Evolutionary conservation across 2,329 filamentous ascomycete species (phyloP).

Genomic region (Stemphylium beticola): DNA sequence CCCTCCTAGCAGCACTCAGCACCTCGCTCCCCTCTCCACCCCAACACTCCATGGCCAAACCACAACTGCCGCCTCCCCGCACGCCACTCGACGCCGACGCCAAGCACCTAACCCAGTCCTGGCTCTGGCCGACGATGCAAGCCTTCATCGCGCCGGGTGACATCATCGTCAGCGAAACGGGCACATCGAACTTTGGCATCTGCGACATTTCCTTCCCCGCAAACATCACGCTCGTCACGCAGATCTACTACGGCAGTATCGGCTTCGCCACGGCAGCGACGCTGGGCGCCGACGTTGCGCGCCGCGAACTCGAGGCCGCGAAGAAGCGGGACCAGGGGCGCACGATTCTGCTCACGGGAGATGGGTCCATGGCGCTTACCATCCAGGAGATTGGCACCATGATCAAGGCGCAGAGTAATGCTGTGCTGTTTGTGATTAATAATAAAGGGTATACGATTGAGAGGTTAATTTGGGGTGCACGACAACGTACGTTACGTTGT

Average conservation of each 20-base stretch:
- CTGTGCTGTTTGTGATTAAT: conserved; percentile 53
- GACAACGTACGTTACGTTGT: conserved; percentile 31
- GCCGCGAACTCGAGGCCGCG: conserved; percentile 51
- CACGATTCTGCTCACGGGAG: conserved; percentile 66
- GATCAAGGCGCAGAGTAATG: conserved; percentile 52
- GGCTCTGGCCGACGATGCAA: conserved; percentile 52
- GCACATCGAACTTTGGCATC: conserved; percentile 50
- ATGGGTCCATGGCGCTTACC: conserved; percentile 70
- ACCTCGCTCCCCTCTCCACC: conserved; percentile 28
- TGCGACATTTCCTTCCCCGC: conserved; percentile 42
- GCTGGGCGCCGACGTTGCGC: conserved; percentile 55
- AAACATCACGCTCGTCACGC: conserved; percentile 42
- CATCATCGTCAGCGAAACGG: conserved; percentile 51
- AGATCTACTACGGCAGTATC: conserved; percentile 54
- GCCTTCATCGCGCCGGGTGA: conserved; percentile 48
- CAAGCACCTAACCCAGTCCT: conserved; percentile 52
- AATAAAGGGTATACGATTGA: conserved; percentile 58
- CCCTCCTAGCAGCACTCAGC: conserved; percentile 42
- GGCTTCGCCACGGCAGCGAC: conserved; percentile 53
- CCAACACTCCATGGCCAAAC: conserved; percentile 31
- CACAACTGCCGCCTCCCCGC: conserved; percentile 35
- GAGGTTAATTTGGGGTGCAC: conserved; percentile 54
- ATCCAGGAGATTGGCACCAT: conserved; percentile 71
- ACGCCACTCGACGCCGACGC: conserved; percentile 41
- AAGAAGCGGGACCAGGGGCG: conserved; percentile 28